Evolutionary conservation across 495 filamentous ascomycete genomes (phyloP).

Genomic region (Podospora anserina): DNA sequence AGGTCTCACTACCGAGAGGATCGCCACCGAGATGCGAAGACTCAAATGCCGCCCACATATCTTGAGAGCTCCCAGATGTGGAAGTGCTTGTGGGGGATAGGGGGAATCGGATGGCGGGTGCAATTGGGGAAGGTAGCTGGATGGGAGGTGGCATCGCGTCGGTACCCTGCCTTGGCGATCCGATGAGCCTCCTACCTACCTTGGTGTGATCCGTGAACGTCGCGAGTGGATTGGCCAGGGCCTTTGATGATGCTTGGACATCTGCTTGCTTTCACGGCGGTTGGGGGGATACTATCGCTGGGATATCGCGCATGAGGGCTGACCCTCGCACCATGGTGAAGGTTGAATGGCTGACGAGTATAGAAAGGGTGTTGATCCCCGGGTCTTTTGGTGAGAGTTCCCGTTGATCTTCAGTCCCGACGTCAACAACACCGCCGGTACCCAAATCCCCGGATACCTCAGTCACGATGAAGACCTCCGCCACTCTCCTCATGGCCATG

Average conservation of each 20-base stretch:
- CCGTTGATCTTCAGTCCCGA: background rate
- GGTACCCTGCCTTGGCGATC: background rate
- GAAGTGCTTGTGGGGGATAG: background rate
- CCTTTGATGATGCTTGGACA: background rate
- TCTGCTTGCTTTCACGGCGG: no score
- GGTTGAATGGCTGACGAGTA: no score
- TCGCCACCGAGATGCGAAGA: background rate
- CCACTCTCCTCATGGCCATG: conserved; percentile 26
- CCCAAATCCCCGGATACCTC: no score
- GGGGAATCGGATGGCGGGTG: background rate
- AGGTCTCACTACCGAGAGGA: background rate
- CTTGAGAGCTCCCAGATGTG: background rate
- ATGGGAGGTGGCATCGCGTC: background rate
- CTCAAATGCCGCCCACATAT: background rate
- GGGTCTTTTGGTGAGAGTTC: background rate
- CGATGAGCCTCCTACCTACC: background rate
- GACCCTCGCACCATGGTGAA: no score
- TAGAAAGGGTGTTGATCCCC: no score
- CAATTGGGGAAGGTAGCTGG: background rate
- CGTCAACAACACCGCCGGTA: background rate
- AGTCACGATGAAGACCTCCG: conserved; percentile 10
- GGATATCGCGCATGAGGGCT: no score
- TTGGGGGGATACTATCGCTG: no score
- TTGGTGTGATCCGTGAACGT: background rate
- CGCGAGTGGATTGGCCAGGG: background rate